These are phyloP conservation scores for Alectoria sarmentosa DNA, from an alignment of 495 filamentous ascomycete species.

Conservation along the genomic window DNA sequence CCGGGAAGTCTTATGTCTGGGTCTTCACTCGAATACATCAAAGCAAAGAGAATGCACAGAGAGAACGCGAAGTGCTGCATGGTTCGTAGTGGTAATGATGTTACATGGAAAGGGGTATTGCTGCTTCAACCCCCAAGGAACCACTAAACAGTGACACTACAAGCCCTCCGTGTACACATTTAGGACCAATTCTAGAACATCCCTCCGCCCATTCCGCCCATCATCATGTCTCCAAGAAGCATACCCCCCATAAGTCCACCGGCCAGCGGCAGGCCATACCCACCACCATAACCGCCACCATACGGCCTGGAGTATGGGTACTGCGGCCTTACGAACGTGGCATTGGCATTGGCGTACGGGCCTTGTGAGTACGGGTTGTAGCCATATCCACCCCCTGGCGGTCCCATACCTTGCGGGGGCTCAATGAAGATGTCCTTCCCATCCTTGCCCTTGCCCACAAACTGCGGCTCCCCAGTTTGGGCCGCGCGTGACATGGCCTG, in stretches of 20 bases:
- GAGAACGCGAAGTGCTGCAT: background rate
- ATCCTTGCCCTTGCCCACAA: slow-evolving; percentile 37
- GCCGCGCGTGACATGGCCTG: slow-evolving; percentile 36
- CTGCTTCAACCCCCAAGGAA: background rate
- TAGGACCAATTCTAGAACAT: background rate
- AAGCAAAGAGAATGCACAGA: background rate
- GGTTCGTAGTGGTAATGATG: background rate
- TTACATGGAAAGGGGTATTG: background rate
- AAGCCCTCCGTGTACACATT: background rate
- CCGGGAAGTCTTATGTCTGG: background rate
- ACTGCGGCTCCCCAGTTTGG: slow-evolving; percentile 41
- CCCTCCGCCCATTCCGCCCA: slow-evolving; percentile 18
- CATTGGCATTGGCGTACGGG: slow-evolving; percentile 37
- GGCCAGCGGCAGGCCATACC: slow-evolving; percentile 33
- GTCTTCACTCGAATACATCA: background rate
- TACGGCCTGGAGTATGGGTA: slow-evolving; percentile 39
- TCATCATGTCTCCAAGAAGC: slow-evolving; percentile 30
- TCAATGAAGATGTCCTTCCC: slow-evolving; percentile 44
- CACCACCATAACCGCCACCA: slow-evolving; percentile 39
- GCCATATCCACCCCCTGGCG: slow-evolving; percentile 28
- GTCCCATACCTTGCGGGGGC: slow-evolving; percentile 29
- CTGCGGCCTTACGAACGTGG: slow-evolving; percentile 36
- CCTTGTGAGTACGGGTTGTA: slow-evolving; percentile 38
- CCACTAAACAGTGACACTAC: background rate
- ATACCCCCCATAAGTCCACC: slow-evolving; percentile 38